Evolutionary conservation across 257 asterid species (phyloP), one percentile per base, ranked within the genome.

Genomic region (Avicennia marina): DNA sequence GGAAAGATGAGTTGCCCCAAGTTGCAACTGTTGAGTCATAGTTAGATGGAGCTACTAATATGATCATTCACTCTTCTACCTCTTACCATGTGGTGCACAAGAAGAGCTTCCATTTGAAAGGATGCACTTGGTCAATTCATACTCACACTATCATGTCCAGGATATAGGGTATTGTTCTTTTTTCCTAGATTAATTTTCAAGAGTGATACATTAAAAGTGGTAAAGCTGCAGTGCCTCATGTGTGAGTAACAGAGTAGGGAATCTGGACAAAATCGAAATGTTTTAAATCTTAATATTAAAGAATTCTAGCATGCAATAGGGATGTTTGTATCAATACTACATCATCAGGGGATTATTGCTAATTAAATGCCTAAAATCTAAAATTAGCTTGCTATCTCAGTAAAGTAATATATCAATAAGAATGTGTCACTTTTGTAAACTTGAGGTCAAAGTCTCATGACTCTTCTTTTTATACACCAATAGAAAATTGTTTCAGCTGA

Each of bases 11-110:
- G 61, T 34, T 43, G 7, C 60, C 53, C 17, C 58, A 42, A 46
- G 74, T 69, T 25, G 59, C 59, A 15, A 42, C 43, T 55, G 64
- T 47, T 43, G 49, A 59, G 65, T 36, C 42, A 12, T 74, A 74
- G 69, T 26, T 79, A 31, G 47, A 24, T 42, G 51, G 72, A 66
- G 39, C 12, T 44, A 53, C 15, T 17, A 17, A 32, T 52, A 42
- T 41, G 64, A 45, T 26, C 53, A 43, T 55, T 48, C 27, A 50
- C 20, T 50, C 48, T 48, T 56, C 24, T 26, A 57, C 41, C 38
- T n/a, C 18, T 34, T 10, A 7, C 18, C 13, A 33, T 48, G 24
- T n/a, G 12, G 47, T 49, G 25, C 21, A 21, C 32, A 16, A 50
- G 46, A 48, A 53, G 33, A 24, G 33, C 32, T 41, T 18, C 18